Evolutionary conservation across 2,329 filamentous ascomycete species (phyloP).

Genomic region (Phymatotrichopsis omnivora): DNA sequence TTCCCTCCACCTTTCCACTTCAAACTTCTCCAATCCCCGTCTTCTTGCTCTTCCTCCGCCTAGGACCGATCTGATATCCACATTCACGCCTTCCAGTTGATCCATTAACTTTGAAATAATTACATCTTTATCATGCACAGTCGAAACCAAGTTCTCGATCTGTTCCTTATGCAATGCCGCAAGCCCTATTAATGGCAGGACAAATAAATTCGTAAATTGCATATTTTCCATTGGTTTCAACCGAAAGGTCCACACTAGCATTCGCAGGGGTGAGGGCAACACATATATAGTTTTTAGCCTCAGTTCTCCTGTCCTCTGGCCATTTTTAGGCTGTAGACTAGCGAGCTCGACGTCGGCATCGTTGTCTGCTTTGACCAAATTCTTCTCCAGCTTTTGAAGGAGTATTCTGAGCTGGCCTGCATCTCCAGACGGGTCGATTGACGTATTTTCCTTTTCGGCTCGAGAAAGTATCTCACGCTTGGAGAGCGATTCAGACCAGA

Average conservation of each 20-base stretch:
- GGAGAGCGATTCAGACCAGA: conserved; percentile 61
- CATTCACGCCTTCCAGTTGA: conserved; percentile 43
- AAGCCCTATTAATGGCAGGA: conserved; percentile 41
- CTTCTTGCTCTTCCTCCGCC: conserved; percentile 38
- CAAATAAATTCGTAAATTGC: conserved; percentile 39
- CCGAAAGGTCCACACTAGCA: conserved; percentile 55
- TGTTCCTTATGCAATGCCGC: conserved; percentile 40
- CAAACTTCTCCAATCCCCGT: conserved; percentile 42
- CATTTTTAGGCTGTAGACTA: too few species aligned
- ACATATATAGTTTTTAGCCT: conserved; percentile 48
- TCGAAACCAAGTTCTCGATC: conserved; percentile 38
- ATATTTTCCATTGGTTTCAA: conserved; percentile 38
- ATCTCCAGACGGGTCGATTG: conserved; percentile 63
- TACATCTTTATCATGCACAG: conserved; percentile 45
- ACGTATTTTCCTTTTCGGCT: conserved; percentile 53
- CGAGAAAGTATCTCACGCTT: conserved; percentile 52
- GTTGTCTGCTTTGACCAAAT: conserved; percentile 36
- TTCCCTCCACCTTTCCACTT: conserved; percentile 31
- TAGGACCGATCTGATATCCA: conserved; percentile 44
- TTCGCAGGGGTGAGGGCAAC: conserved; percentile 52
- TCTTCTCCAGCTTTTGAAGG: conserved; percentile 50
- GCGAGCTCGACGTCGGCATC: conserved; percentile 37
- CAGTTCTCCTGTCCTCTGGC: conserved; percentile 35
- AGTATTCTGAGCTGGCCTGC: conserved; percentile 57
- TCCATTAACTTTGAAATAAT: conserved; percentile 47